Conservation (phyloP, 441 rosid species). For the Breynia disticha region DNA sequence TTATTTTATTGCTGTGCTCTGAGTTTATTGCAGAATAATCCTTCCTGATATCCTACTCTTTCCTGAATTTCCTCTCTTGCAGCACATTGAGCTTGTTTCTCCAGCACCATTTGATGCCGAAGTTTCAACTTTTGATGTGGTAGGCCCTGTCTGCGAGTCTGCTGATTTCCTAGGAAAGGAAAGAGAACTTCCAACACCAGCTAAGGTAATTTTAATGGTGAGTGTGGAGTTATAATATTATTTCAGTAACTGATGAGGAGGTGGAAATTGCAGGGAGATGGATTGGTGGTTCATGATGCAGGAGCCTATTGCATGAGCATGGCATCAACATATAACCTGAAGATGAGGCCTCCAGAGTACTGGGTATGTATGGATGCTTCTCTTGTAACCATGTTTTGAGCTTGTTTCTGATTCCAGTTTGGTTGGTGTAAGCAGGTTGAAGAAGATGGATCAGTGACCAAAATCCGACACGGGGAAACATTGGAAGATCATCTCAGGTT, state of each 20-base stretch:
- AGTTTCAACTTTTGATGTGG: slow-evolving; percentile 71
- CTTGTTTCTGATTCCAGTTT: background rate
- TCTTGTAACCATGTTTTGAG: background rate
- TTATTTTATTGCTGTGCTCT: too few species aligned
- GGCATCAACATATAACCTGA: slow-evolving; percentile 98
- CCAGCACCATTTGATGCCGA: slow-evolving; percentile 56
- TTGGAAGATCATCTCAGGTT: slow-evolving; percentile 76
- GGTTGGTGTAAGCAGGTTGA: slow-evolving; percentile 78
- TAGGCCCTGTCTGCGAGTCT: slow-evolving; percentile 97
- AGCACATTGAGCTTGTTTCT: slow-evolving; percentile 95
- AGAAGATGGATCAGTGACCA: slow-evolving; percentile 69
- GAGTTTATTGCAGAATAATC: too few species aligned
- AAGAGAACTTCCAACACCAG: slow-evolving; percentile 85
- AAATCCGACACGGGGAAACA: slow-evolving; percentile 83
- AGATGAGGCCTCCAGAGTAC: slow-evolving; percentile 98
- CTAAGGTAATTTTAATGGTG: slow-evolving; percentile 35
- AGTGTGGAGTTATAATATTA: slow-evolving; percentile 1
- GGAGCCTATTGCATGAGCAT: slow-evolving; percentile 99
- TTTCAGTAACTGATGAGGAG: slow-evolving; percentile 12
- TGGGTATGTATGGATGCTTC: slow-evolving; percentile 44
- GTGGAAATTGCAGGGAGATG: slow-evolving; percentile 58
- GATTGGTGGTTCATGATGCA: slow-evolving; percentile 93
- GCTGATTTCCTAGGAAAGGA: slow-evolving; percentile 97
- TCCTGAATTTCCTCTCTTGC: slow-evolving; percentile 14
- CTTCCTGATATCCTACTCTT: slow-evolving; percentile 2